These are phyloP conservation scores for Talaromyces atroroseus DNA, from an alignment of 2,329 filamentous ascomycete genomes.

Conservation along the genomic window DNA sequence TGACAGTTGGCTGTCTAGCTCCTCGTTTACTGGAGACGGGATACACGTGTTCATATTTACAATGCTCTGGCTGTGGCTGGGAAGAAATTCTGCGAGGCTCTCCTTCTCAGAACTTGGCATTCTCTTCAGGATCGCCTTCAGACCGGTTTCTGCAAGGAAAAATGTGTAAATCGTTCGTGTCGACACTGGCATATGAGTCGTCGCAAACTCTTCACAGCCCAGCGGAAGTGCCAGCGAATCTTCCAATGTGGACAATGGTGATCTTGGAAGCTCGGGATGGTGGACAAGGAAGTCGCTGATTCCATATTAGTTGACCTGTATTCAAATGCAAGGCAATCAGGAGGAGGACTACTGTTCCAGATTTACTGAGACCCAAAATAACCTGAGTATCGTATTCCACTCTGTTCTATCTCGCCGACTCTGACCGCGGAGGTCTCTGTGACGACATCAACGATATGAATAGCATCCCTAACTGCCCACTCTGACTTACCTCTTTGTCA, in stretches of 20 bases:
- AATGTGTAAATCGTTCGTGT: neutral
- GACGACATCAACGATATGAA: neutral
- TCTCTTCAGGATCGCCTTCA: constrained; percentile 5
- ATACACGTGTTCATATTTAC: neutral
- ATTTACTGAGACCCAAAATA: constrained; percentile 1
- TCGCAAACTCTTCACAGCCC: neutral
- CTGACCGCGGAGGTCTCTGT: constrained; percentile 3
- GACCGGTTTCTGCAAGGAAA: neutral
- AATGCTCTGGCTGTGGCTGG: neutral
- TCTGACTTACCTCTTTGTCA: neutral
- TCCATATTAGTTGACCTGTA: neutral
- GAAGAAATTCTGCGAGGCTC: neutral
- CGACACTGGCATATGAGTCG: neutral
- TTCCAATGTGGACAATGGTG: neutral
- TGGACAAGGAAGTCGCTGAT: neutral
- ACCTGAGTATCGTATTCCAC: constrained; percentile 2
- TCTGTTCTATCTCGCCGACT: neutral
- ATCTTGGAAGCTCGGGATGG: neutral
- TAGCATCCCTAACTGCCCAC: neutral
- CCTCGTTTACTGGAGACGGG: constrained; percentile 2
- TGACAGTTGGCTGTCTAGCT: neutral
- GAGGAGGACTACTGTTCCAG: neutral
- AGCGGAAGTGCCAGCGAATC: constrained; percentile 1
- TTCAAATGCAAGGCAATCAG: neutral
- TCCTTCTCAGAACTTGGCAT: neutral